Evolutionary conservation across 2,329 filamentous ascomycete species (phyloP).

Genomic region (Xylaria arbuscula): DNA sequence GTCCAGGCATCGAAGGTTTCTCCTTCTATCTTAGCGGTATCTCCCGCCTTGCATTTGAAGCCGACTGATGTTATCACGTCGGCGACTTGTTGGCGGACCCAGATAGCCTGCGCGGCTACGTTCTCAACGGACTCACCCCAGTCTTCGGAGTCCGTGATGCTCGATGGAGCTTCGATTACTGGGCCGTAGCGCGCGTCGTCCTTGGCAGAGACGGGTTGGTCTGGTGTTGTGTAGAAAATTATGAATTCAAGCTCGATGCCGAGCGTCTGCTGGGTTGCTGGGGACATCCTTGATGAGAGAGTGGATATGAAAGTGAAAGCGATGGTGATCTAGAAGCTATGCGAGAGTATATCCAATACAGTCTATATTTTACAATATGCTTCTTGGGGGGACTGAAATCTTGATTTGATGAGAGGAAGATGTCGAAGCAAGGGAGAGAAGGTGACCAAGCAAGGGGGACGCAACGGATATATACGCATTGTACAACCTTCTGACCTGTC

Average conservation of each 20-base stretch:
- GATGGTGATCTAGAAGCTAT: not conserved
- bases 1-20: constrained; percentile 5
- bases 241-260: constrained; percentile 31
- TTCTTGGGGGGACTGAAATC: not conserved
- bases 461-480: not conserved
- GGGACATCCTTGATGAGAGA: not conserved
- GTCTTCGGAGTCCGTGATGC: not conserved
- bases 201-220: not conserved
- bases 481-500: not conserved
- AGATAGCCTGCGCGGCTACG: not conserved
- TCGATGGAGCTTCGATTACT: not conserved
- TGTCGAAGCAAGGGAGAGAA: not conserved
- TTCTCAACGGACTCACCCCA: not conserved
- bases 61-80: constrained; percentile 12
- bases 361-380: no score
- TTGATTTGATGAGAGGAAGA: not conserved
- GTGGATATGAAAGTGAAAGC: not conserved
- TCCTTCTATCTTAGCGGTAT: not conserved
- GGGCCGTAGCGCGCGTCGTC: constrained; percentile 11
- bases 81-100: constrained; percentile 24
- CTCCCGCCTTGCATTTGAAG: not conserved
- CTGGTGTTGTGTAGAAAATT: constrained; percentile 15
- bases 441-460: not conserved
- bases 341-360: not conserved
- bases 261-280: constrained; percentile 10